phyloP scores from a whole-genome alignment of 495 filamentous ascomycete genomes.

The Aspergillus bridgeri region DNA sequence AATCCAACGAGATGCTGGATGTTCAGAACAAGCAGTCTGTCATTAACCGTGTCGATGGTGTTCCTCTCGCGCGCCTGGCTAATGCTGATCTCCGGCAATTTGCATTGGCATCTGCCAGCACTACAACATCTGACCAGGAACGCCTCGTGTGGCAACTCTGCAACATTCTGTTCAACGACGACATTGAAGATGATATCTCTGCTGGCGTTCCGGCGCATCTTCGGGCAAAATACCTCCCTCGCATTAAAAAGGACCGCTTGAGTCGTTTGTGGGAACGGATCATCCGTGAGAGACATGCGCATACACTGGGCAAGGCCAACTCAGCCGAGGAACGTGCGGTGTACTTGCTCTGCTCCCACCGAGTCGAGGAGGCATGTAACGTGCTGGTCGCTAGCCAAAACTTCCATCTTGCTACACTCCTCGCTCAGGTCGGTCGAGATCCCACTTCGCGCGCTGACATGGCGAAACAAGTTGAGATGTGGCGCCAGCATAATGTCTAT shows the following conservation, averaged over 20 bases:
- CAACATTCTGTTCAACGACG: slow-evolving; percentile 80
- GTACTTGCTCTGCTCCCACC: slow-evolving; percentile 70
- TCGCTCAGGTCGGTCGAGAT: slow-evolving; percentile 75
- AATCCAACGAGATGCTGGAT: slow-evolving; percentile 36
- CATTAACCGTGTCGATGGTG: slow-evolving; percentile 34
- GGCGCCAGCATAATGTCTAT: slow-evolving; percentile 73
- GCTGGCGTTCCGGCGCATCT: slow-evolving; percentile 40
- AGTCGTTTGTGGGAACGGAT: slow-evolving; percentile 44
- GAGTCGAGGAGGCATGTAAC: slow-evolving; percentile 76
- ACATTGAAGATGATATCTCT: slow-evolving; percentile 45
- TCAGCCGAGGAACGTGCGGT: slow-evolving; percentile 80
- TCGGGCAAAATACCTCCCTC: slow-evolving; percentile 40
- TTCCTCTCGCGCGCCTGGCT: slow-evolving; percentile 36
- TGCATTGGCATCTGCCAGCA: slow-evolving; percentile 26
- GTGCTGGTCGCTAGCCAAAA: slow-evolving; percentile 67
- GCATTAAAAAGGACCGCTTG: slow-evolving; percentile 53
- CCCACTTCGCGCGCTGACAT: slow-evolving; percentile 63
- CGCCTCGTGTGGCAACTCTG: slow-evolving; percentile 55
- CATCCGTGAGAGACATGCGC: slow-evolving; percentile 46
- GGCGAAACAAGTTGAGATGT: slow-evolving; percentile 72
- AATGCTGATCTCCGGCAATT: slow-evolving; percentile 35
- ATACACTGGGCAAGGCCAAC: slow-evolving; percentile 46
- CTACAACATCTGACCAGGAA: slow-evolving; percentile 30
- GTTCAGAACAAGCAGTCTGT: slow-evolving; percentile 35
- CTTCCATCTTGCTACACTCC: slow-evolving; percentile 75